Evolutionary conservation across 1,284 basidiomycete genomes (phyloP), one percentile per base, ranked within the genome.

Genomic region (Cryptococcus deneoformans): DNA sequence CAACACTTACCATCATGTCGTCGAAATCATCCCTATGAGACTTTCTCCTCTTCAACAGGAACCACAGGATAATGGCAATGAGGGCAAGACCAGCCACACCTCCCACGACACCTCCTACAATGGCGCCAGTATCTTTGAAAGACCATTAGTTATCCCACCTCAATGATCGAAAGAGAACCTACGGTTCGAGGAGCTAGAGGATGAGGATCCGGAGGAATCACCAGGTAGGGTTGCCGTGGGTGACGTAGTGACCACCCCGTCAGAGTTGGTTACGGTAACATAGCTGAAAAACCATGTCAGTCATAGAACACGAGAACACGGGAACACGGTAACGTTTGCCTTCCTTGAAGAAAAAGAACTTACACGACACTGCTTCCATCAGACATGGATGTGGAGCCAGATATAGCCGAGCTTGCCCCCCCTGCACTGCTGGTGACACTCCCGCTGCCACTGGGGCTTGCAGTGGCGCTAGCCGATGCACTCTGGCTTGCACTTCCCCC

Each of bases 31-130:
- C 70, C 36, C 70, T 65, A 61, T 69, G 66, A 44, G 66, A 67
- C 58, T 62, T 69, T 55, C 68, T 66, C 53, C 67, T 67, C 59
- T 67, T 68, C 47, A 72, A 51, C 57, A 75, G 66, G 71, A 75
- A 71, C 62, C 63, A 69, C 6, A 73, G n/a, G 34, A 72, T 56
- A 12, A 65, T 66, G 8, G 60, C 57, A 34, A 77, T 61, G 10
- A 72, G 14, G 20, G 65, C 63, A 7, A 76, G 61, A 61, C 73
- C 76, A 29, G 64, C 68, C 6, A 77, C 75, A 59, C 76, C 76
- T 9, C 76, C 76, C 38, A 78, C 75, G 29, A 73, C 71, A 40
- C 75, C 76, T 50, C 76, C 76, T 16, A 69, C 75, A 49, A 78
- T 78, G 1, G 76, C 71, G 9, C 75, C 76, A 39, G 62, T 64